Evolutionary conservation across 805 yeast species (phyloP).

Genomic region (Tanozyma kutaoensis): DNA sequence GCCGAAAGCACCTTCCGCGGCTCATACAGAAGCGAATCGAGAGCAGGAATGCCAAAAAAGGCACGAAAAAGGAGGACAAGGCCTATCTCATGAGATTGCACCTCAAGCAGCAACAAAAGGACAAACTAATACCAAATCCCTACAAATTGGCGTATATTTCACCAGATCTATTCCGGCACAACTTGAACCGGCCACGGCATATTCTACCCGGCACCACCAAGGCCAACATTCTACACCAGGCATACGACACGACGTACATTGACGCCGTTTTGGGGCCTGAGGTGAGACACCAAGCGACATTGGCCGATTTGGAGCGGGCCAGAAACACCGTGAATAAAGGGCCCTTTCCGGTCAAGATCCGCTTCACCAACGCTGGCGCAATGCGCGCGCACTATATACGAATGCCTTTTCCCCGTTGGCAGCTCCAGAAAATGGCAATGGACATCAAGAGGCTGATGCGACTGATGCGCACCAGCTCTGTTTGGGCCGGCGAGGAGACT

Average conservation of each 20-base stretch:
- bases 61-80: conserved; percentile 4
- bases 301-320: conserved; percentile 15
- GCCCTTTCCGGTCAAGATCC: conserved; percentile 19
- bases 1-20: conserved; percentile 1
- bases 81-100: conserved; percentile 12
- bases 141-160: conserved; percentile 15
- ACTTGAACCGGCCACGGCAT: conserved; percentile 2
- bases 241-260: conserved; percentile 20
- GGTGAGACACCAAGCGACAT: conserved; percentile 19
- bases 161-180: conserved; percentile 2
- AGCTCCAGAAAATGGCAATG: conserved; percentile 11
- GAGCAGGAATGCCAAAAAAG: conserved; percentile 5
- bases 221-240: conserved; percentile 7
- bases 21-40: conserved; percentile 3
- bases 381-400: conserved; percentile 14
- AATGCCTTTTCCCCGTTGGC: conserved; percentile 9
- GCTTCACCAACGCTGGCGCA: conserved; percentile 18
- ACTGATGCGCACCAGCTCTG: conserved; percentile 8
- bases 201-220: conserved; percentile 13
- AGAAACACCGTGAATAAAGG: conserved; percentile 17
- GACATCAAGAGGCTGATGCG: conserved; percentile 18
- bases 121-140: conserved; percentile 17
- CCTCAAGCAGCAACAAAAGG: conserved; percentile 14
- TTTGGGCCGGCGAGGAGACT: conserved; percentile 9
- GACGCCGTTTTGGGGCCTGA: conserved; percentile 18